A percentile compares a stretch with the other conserved stretches of the same genome.
Evolutionary conservation across 2,329 filamentous ascomycete genomes (phyloP).

Genomic region (Fusarium keratoplasticum): DNA sequence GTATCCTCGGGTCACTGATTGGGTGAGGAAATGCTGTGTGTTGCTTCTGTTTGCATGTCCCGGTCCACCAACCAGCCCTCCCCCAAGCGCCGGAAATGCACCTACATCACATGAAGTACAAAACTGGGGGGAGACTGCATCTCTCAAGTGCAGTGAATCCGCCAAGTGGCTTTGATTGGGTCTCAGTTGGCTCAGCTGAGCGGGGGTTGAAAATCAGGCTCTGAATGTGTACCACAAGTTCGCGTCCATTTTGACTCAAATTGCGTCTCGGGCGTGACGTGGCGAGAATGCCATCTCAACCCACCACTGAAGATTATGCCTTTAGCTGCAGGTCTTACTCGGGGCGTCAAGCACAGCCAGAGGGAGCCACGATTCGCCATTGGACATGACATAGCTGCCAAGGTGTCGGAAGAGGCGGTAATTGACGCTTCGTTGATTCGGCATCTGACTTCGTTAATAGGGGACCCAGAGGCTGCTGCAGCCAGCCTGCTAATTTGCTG

Average conservation of each 20-base stretch:
- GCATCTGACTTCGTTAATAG: not conserved
- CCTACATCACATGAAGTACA: not conserved
- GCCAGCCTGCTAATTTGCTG: not conserved
- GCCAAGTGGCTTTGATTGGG: not conserved
- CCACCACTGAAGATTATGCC: too few relatives aligned
- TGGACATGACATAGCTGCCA: not conserved
- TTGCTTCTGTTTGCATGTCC: not conserved
- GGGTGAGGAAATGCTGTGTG: not conserved
- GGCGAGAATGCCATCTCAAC: too few relatives aligned
- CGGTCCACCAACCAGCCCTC: not conserved
- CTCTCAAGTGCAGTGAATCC: not conserved
- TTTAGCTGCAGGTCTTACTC: too few relatives aligned
- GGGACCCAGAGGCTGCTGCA: not conserved
- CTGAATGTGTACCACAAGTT: not conserved
- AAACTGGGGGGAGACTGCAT: not conserved
- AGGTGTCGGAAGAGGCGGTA: too few relatives aligned
- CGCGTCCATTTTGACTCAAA: not conserved
- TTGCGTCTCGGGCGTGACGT: fast-evolving
- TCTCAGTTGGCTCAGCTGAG: not conserved
- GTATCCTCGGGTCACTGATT: not conserved
- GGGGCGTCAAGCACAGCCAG: not conserved
- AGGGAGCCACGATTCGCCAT: not conserved
- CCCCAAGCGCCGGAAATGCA: not conserved
- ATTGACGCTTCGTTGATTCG: too few relatives aligned
- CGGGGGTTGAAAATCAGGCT: not conserved